phyloP scores from a whole-genome alignment of 208 protist species.

The Acanthamoeba royreba region DNA sequence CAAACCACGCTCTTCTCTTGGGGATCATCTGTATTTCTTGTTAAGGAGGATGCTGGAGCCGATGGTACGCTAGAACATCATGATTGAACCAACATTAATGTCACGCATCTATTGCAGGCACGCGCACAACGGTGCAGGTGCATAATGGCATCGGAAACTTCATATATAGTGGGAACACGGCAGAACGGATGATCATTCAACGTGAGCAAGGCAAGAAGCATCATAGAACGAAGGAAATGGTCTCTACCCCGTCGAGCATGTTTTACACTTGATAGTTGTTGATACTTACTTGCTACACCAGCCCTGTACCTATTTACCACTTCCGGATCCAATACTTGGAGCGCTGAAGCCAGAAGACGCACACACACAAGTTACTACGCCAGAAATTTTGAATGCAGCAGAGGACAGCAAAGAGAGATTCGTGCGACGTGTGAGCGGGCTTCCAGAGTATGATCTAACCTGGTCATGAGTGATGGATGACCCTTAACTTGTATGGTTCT shows the following conservation, averaged over 20 bases:
- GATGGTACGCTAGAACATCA: not conserved
- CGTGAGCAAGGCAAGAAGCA: not conserved
- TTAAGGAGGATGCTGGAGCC: not conserved
- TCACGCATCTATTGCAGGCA: not conserved
- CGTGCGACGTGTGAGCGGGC: not conserved
- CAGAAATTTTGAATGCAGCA: not conserved
- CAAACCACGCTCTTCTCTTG: not conserved
- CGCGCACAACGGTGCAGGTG: not conserved
- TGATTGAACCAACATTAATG: no score
- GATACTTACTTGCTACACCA: no score
- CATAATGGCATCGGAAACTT: not conserved
- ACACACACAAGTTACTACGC: no score
- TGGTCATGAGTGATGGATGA: no score
- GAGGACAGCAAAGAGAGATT: not conserved
- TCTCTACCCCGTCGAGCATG: no score
- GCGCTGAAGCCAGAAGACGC: no score
- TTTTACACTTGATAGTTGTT: no score
- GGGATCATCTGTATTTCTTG: not conserved
- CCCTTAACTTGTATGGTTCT: no score
- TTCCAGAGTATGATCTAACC: not conserved
- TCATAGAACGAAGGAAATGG: not conserved
- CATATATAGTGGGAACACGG: not conserved
- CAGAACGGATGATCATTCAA: not conserved
- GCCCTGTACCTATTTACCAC: no score
- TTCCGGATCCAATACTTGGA: no score